phyloP scores from a whole-genome alignment of 1,284 basidiomycete genomes.

The Porodaedalea pini region DNA sequence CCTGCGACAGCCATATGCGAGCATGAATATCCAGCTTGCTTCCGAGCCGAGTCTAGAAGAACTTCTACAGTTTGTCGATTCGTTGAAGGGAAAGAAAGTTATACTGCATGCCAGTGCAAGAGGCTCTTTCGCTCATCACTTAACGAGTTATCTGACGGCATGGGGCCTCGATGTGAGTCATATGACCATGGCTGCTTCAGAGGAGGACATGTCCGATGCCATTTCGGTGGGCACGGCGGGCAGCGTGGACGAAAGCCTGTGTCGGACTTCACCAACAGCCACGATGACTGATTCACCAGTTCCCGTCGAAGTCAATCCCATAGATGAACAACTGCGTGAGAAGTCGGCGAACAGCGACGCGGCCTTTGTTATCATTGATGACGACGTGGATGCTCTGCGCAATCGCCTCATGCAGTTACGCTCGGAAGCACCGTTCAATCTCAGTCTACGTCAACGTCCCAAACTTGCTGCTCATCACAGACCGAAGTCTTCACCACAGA shows the following conservation, averaged over 20 bases:
- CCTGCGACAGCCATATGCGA: slow-evolving; percentile 41
- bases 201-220: slow-evolving; percentile 27
- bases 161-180: slow-evolving; percentile 93
- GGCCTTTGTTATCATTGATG: slow-evolving; percentile 84
- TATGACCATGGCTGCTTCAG: slow-evolving; percentile 59
- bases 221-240: slow-evolving; percentile 17
- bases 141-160: slow-evolving; percentile 87
- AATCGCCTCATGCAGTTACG: slow-evolving; percentile 65
- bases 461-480: slow-evolving; percentile 65
- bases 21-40: slow-evolving; percentile 41
- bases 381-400: slow-evolving; percentile 74
- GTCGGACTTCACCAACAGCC: slow-evolving; percentile 15
- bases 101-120: slow-evolving; percentile 77
- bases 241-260: background rate
- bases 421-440: slow-evolving; percentile 48
- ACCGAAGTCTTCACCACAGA: slow-evolving; percentile 73
- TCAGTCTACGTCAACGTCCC: slow-evolving; percentile 63
- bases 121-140: slow-evolving; percentile 84
- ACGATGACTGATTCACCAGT: slow-evolving; percentile 19
- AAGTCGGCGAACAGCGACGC: slow-evolving; percentile 18
- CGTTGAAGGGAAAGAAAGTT: slow-evolving; percentile 76
- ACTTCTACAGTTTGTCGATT: slow-evolving; percentile 74
- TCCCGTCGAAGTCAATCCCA: slow-evolving; percentile 12
- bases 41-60: slow-evolving; percentile 77
- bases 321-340: slow-evolving; percentile 13